Percentiles rank a stretch among this genome's conserved stretches.
These are phyloP conservation scores for Coniosporium tulheliwenetii DNA, from an alignment of 2,329 filamentous ascomycete genomes.

Conservation along the genomic window DNA sequence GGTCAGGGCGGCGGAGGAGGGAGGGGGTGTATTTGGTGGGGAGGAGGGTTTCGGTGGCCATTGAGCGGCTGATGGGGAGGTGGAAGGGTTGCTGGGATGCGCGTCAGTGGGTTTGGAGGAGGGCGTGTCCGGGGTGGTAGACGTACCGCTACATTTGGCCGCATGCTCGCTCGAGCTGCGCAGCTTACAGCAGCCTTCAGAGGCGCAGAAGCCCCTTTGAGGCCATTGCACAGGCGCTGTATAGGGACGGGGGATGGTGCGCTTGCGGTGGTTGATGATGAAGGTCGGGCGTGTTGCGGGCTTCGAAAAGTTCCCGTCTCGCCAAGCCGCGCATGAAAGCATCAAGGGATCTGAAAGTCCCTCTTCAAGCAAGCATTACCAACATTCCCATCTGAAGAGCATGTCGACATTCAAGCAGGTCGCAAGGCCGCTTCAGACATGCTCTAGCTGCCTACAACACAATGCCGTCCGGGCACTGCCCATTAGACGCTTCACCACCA, in stretches of 20 bases:
- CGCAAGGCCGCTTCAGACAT: conserved; percentile 8
- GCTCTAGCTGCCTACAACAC: conserved; percentile 14
- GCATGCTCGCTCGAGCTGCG: conserved; percentile 3
- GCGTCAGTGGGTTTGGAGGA: conserved; percentile 11
- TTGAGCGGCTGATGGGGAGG: conserved; percentile 32
- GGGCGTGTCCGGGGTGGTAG: conserved; percentile 20
- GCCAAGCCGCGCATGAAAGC: neutral
- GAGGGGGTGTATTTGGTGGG: conserved; percentile 21
- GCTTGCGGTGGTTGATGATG: conserved; percentile 8
- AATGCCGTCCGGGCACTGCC: conserved; percentile 20
- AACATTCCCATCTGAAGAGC: neutral
- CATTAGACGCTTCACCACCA: conserved; percentile 33
- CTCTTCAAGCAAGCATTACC: neutral
- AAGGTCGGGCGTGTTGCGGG: conserved; percentile 12
- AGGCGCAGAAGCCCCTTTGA: conserved; percentile 20
- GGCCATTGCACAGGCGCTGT: conserved; percentile 19
- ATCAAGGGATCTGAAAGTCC: neutral
- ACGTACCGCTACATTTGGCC: conserved; percentile 27
- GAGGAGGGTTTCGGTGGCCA: conserved; percentile 38
- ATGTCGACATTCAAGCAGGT: conserved; percentile 20
- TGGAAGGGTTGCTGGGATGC: conserved; percentile 6
- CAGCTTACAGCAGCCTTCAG: conserved; percentile 15
- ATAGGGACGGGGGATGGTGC: conserved; percentile 3
- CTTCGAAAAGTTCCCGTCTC: conserved; percentile 3
- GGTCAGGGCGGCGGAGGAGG: conserved; percentile 12